Base-by-base conservation (phyloP, 805 yeast genomes). In the Blastobotrys parvus region DNA sequence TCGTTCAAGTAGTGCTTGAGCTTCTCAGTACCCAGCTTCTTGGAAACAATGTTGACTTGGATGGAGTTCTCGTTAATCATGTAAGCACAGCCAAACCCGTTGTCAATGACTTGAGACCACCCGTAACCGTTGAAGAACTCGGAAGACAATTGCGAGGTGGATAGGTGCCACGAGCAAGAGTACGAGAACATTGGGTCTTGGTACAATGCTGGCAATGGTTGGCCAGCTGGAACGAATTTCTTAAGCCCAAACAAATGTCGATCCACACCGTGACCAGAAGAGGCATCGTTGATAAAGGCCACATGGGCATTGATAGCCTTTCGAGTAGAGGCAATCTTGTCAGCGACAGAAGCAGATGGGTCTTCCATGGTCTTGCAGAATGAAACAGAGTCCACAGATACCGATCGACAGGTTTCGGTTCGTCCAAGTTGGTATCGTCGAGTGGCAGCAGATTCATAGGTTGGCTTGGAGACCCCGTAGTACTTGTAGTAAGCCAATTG, bases 361-460 rank as follows among this genome's bases (percentile, higher is more conserved):
- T 78, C 69, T 53, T 79, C 70, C 86, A 94, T 85, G 29, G 82
- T 77, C 58, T 75, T 68, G 45, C 83, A 94, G 63, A 88, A 84
- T 27, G 68, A 68, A 38, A 74, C 69, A 20, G 87, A 74, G 59
- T 82, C 94, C 41, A 61, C 60, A 6, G 95, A 79, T 8, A 86
- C 95, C 3, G 87, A 68, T 57, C 98, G 76, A 48, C 92, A 87
- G 19, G 96, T 83, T 65, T 90, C 98, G 6, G 97, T 90, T 62
- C 98, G 78, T 44, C 98, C 98, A 57, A 76, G 79, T 58, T 78
- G 82, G 64, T 72, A 90, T 61, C 78, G 81, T 64, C 97, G 78
- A 1, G 97, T 90, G 17, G 97, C 86, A 2, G 97, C 96, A 41
- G 95, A 81, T 65, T 90, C 98, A 65, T 90, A 90, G 10, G 97